These are phyloP conservation scores for Colletotrichum sp. DNA, from an alignment of 2,329 filamentous ascomycete genomes.

Conservation along the genomic window DNA sequence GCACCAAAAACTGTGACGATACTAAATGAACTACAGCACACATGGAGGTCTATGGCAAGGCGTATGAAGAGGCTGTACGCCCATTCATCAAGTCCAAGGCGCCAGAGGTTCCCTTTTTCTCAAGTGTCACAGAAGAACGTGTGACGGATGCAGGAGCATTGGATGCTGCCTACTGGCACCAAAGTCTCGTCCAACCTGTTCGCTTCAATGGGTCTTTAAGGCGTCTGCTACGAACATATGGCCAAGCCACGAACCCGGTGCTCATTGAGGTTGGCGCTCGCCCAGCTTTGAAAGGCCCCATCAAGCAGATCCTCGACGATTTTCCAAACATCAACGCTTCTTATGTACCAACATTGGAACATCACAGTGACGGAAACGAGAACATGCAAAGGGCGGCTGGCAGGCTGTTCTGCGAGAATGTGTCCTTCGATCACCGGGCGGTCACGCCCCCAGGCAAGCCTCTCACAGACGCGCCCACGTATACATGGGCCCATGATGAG, in stretches of 20 bases:
- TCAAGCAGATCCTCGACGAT: slow-evolving; percentile 18
- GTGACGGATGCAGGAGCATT: neutral
- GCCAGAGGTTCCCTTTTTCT: slow-evolving; percentile 20
- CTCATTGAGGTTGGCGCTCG: slow-evolving; percentile 27
- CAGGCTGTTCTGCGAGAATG: neutral
- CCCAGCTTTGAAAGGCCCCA: slow-evolving; percentile 19
- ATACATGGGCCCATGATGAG: neutral
- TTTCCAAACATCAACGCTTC: neutral
- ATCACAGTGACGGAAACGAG: neutral
- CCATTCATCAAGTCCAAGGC: neutral
- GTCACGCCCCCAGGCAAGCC: neutral
- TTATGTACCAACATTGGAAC: neutral
- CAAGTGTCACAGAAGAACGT: slow-evolving; percentile 24
- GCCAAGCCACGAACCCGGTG: neutral
- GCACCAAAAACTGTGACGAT: neutral
- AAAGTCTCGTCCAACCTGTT: slow-evolving; percentile 43
- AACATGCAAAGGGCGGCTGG: neutral
- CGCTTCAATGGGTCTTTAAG: slow-evolving; percentile 39
- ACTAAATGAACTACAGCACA: neutral
- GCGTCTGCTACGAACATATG: neutral
- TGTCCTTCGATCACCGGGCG: neutral
- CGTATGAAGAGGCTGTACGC: neutral
- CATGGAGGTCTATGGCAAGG: neutral
- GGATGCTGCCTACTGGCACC: slow-evolving; percentile 46
- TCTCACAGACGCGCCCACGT: slow-evolving; percentile 1